Percentiles rank a stretch among this genome's conserved stretches.
Evolutionary conservation across 805 yeast genomes (phyloP).

Genomic region (Candida sonorensis): DNA sequence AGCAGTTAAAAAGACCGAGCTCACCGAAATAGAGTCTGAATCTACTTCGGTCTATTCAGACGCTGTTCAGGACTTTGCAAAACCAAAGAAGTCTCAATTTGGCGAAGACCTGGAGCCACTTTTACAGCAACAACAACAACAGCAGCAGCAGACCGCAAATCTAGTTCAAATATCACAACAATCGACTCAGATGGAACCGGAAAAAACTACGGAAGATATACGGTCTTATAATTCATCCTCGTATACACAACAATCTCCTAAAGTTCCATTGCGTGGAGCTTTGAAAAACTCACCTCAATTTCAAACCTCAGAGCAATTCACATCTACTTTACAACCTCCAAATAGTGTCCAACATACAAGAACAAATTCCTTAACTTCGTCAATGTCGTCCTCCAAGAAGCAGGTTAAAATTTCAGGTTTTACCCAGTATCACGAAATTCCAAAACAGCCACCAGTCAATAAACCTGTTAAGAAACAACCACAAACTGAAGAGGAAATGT

Average conservation of each 20-base stretch:
- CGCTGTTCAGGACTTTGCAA: constrained; percentile 16
- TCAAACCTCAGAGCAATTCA: background rate
- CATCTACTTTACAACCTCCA: constrained; percentile 2
- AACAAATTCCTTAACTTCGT: constrained; percentile 15
- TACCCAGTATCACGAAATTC: constrained; percentile 3
- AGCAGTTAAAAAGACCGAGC: too few species aligned
- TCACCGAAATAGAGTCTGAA: constrained; percentile 16
- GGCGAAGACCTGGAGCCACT: too few species aligned
- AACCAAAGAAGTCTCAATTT: too few species aligned
- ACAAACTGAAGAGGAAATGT: constrained; percentile 43
- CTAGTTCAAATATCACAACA: too few species aligned
- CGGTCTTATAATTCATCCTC: constrained; percentile 11
- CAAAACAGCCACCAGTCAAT: constrained; percentile 2
- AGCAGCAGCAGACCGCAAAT: background rate
- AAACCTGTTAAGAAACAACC: background rate
- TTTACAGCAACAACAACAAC: too few species aligned
- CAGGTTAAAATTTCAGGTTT: constrained; percentile 17
- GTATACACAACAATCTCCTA: constrained; percentile 11
- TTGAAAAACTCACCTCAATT: constrained; percentile 4
- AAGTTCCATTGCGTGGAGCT: constrained; percentile 9
- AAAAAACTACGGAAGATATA: constrained; percentile 21
- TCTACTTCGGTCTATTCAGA: constrained; percentile 19
- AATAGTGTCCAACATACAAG: constrained; percentile 3
- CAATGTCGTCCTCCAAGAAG: constrained; percentile 16
- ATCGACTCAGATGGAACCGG: too few species aligned